phyloP scores from a whole-genome alignment of 2,329 filamentous ascomycete genomes.

The Epichloe aotearoae region DNA sequence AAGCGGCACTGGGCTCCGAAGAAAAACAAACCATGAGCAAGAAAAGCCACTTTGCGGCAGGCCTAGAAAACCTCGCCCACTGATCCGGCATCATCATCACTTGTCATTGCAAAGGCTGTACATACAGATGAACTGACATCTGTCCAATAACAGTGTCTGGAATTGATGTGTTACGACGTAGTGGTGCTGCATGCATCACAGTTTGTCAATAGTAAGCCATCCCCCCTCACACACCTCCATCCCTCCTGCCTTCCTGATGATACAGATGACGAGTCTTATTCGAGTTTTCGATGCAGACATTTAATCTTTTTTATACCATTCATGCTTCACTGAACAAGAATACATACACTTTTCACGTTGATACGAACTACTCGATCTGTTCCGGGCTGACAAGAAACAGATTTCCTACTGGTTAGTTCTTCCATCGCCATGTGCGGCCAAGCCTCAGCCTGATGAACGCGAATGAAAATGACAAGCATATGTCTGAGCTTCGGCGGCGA shows the following conservation, averaged over 20 bases:
- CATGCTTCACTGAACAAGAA: slow-evolving; percentile 44
- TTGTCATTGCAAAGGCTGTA: background rate
- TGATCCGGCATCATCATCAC: slow-evolving; percentile 38
- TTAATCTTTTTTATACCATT: slow-evolving; percentile 55
- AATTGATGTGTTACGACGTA: no score
- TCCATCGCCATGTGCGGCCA: slow-evolving; percentile 1
- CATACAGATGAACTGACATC: background rate
- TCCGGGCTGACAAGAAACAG: slow-evolving; percentile 11
- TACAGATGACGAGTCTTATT: slow-evolving; percentile 64
- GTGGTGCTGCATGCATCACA: background rate
- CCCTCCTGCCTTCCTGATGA: slow-evolving; percentile 5
- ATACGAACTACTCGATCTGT: slow-evolving; percentile 1
- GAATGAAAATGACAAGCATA: slow-evolving; percentile 93
- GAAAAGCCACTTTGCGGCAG: slow-evolving; percentile 90
- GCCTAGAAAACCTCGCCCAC: slow-evolving; percentile 99
- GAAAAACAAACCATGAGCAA: slow-evolving; percentile 52
- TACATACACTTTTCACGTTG: background rate
- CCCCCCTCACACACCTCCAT: background rate
- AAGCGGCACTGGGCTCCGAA: slow-evolving; percentile 98
- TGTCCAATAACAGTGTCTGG: background rate
- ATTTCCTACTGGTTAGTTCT: slow-evolving; percentile 11
- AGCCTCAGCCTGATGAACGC: slow-evolving; percentile 58
- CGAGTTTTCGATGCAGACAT: slow-evolving; percentile 60
- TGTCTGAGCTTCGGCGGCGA: slow-evolving; percentile 63
- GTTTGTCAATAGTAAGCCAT: background rate